A percentile compares a stretch with the other conserved stretches of the same genome.
Conservation (phyloP, 2,329 filamentous ascomycete species). For the Monosporascus sp. region DNA sequence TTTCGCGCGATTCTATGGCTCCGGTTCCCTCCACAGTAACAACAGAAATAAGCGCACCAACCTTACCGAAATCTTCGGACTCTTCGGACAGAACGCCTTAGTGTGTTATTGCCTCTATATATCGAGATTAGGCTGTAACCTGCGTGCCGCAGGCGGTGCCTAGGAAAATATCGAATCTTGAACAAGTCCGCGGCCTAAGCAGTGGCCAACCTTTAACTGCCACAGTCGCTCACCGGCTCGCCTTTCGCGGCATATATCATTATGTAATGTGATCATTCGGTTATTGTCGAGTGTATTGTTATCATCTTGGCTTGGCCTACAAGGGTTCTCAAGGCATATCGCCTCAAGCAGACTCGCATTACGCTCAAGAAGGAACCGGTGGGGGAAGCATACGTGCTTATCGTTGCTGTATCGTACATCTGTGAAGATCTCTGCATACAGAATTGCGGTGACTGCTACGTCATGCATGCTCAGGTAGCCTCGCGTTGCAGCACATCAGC, state of each 20-base stretch:
- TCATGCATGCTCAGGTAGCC: neutral
- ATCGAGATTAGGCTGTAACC: neutral
- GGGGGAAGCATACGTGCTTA: neutral
- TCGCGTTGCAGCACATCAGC: neutral
- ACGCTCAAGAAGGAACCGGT: neutral
- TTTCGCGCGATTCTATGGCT: too few relatives aligned
- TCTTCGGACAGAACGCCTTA: neutral
- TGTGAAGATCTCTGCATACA: neutral
- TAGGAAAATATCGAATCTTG: neutral
- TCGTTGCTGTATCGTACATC: neutral
- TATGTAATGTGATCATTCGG: neutral
- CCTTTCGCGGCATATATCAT: neutral
- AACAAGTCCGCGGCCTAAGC: neutral
- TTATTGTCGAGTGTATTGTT: neutral
- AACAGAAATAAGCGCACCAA: slow-evolving; percentile 11
- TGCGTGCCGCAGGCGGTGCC: neutral
- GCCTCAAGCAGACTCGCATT: neutral
- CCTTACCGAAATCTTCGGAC: neutral
- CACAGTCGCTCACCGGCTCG: neutral
- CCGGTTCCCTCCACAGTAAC: neutral
- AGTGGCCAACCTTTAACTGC: neutral
- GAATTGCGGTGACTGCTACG: neutral
- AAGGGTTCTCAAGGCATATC: neutral
- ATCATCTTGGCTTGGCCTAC: neutral
- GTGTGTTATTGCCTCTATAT: neutral